Percentiles rank a stretch among this genome's conserved stretches.
Conservation (phyloP, 371 early-diverging fungal genomes). For the Aphelidium insulamus region DNA sequence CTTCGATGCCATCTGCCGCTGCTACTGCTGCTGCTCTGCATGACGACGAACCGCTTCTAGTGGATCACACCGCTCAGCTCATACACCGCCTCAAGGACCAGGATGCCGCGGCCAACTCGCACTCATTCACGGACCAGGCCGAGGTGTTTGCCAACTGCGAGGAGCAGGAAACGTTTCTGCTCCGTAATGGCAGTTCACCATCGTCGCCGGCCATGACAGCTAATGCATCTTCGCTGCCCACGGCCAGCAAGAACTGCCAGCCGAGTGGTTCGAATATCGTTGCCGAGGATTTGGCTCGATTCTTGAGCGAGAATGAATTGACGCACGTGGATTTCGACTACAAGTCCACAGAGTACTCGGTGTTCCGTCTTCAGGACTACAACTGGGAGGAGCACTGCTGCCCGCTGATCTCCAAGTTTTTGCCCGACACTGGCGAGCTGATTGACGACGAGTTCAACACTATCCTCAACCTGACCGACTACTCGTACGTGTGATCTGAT, state of each 20-base stretch:
- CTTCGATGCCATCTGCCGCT: neutral
- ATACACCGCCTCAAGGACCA: constrained; percentile 2
- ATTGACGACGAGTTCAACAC: constrained; percentile 32
- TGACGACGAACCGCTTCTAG: too few species aligned
- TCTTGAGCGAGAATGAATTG: constrained; percentile 15
- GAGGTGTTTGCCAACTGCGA: too few species aligned
- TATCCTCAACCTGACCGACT: constrained; percentile 32
- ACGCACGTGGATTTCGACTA: constrained; percentile 14
- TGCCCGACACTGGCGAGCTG: constrained; percentile 30
- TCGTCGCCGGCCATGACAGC: constrained; percentile 5
- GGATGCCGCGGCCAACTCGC: constrained; percentile 4
- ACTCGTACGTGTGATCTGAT: constrained; percentile 12
- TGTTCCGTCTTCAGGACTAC: constrained; percentile 33
- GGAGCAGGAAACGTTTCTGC: too few species aligned
- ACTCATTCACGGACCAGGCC: constrained; percentile 7
- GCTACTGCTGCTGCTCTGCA: neutral
- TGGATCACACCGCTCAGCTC: too few species aligned
- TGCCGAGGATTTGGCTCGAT: constrained; percentile 25
- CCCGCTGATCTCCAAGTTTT: constrained; percentile 28
- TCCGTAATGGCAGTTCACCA: constrained; percentile 4
- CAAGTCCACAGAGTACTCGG: constrained; percentile 13
- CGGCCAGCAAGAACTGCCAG: neutral
- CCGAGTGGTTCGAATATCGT: constrained; percentile 9
- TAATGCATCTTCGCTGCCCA: constrained; percentile 3
- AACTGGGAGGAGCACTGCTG: constrained; percentile 41